phyloP scores from a whole-genome alignment of 306 rosid genomes.

The Vigna unguiculata region DNA sequence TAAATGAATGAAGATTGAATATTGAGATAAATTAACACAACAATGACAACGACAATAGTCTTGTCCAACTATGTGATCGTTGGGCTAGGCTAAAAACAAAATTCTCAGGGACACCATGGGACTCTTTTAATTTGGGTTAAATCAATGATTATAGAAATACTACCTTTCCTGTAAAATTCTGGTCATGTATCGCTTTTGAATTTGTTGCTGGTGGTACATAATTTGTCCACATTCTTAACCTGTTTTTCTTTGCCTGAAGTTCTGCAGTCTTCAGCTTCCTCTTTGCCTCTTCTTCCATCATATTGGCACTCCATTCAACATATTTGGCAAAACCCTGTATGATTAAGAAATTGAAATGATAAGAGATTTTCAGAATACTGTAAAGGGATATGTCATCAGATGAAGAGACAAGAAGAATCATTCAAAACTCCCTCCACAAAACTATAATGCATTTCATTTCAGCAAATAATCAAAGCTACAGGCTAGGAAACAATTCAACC shows the following conservation, averaged over 20 bases:
- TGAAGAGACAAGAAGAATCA: not conserved
- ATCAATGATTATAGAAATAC: constrained; percentile 20
- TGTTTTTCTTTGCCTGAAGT: constrained; percentile 78
- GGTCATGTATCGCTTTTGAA: constrained; percentile 87
- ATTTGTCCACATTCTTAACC: constrained; percentile 77
- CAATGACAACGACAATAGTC: not conserved
- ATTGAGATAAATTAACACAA: constrained; percentile 6
- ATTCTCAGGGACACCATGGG: not conserved
- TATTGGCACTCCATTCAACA: constrained; percentile 93
- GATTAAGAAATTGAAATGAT: constrained; percentile 20
- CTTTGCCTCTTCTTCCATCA: constrained; percentile 88
- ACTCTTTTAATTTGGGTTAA: constrained; percentile 14
- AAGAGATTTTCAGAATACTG: not conserved
- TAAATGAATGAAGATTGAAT: constrained; percentile 2
- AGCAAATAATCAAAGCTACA: constrained; percentile 10
- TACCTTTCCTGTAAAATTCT: constrained; percentile 89
- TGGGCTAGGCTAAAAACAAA: not conserved
- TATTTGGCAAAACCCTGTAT: constrained; percentile 75
- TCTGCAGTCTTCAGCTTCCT: constrained; percentile 73
- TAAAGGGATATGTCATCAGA: constrained; percentile 13
- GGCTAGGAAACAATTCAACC: constrained; percentile 11
- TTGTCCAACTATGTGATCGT: not conserved
- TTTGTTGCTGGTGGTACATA: constrained; percentile 79
- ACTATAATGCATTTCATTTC: not conserved
- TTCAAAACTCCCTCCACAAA: constrained; percentile 15